Base-by-base conservation (phyloP, 2,329 filamentous ascomycete species). In the Dactylellina cionopaga region DNA sequence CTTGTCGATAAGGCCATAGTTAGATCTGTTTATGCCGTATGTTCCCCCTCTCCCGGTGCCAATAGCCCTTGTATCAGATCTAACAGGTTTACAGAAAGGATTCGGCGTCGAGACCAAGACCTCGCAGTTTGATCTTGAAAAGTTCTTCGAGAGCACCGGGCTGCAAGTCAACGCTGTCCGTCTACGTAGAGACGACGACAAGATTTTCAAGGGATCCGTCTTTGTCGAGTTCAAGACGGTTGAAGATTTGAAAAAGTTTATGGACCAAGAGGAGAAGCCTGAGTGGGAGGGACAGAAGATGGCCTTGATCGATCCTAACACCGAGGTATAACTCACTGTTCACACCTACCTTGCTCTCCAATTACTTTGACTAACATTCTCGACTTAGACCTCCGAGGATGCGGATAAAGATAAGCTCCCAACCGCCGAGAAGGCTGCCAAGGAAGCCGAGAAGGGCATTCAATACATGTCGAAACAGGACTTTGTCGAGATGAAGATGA, bases 91-190 rank as follows among this genome's bases (percentile, higher is more conserved):
- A 33, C 22, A 77, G 76, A 99, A 98, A 85, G 94, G 93, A 52
- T 99, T 99, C 78, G 92, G 92, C 44, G 87, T 90, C 44, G 93
- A 96, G 82, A 85, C 86, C n/a, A 85, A 89, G 9, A 89, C 87
- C 73, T 94, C 92, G 25, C 95, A 98, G 81, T 92, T 96, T 80
- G 92, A 97, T 75, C 89, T 99, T 65, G 95, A 99, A 83, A 88
- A 88, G 73, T 97, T 96, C 84, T 96, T 98, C 80, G 85, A 88
- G 63, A 86, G 89, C 68, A 93, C 88, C 80, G 94, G 93, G 47
- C 7, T 66, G 2, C 85, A 90, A 29, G 87, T 92, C 77, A 92
- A 91, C 78, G 87, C 89, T 47, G 89, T 99, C 74, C 93, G 94
- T 79, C 90, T 99, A 74, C 92, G 96, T 76, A 92, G 95, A 76